Evolutionary conservation across 257 asterid species (phyloP), one percentile per base, ranked within the genome.

Genomic region (Solanum ahanhuiri): DNA sequence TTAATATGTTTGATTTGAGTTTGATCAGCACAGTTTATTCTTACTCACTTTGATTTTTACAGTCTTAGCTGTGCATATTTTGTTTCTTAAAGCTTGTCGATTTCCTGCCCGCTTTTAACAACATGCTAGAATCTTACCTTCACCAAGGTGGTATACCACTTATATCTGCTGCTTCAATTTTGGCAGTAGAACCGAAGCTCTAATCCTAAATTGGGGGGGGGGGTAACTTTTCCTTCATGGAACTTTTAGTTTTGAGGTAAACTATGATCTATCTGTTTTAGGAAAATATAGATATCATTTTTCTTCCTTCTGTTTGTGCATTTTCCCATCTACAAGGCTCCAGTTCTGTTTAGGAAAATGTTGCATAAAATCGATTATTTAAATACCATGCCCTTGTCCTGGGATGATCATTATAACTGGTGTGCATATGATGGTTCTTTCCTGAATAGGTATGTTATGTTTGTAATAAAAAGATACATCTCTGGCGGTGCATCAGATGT

Each of bases 401-500:
- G 83, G 54, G 39, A 79, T 45, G 83, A 85, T 66, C 54, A 69
- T 37, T 85, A 71, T 45, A 84, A 43, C 86, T 34, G 45, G 63
- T 70, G 85, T 88, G 75, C 34, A 48, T 88, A 43, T 87, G 63
- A 37, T 77, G 58, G 86, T 85, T 86, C 86, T 90, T 87, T 51
- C 20, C 67, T 87, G 86, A 84, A 67, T 93, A 96, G 99, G 98
- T 88, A 73, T 96, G 99, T 86, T 96, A 90, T 90, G 71, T 93
- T 75, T 96, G 99, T 86, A 93, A 93, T 87, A 95, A 93, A 90
- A 95, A 89, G 87, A 82, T 89, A 86, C 93, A 89, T 86, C 85
- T 96, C 84, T 92, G 94, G 98, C 92, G 97, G 86, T 96, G 99
- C 93, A 86, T 87, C 87, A 90, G 91, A 85, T 96, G 99, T 85